Evolutionary conservation across 257 asterid genomes (phyloP).

Genomic region (Fraxinus cuspidata): DNA sequence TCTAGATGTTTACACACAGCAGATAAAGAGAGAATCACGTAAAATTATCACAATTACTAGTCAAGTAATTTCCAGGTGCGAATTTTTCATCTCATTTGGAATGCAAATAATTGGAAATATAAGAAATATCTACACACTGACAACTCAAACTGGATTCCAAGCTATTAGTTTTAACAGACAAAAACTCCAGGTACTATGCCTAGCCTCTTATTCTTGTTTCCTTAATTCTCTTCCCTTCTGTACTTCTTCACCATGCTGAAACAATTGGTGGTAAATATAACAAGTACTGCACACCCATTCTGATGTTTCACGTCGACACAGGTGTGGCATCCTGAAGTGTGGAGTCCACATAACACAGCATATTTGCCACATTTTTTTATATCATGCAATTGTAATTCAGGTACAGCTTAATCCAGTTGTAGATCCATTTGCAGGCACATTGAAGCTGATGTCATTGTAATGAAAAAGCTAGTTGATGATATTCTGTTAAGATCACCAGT

Average conservation of each 20-base stretch:
- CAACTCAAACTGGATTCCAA: not conserved
- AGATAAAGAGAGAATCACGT: conserved; percentile 1
- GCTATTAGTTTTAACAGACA: not conserved
- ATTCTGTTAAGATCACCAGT: not conserved
- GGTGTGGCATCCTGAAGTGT: not conserved
- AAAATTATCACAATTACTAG: conserved; percentile 6
- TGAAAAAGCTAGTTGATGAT: not conserved
- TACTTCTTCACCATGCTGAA: not conserved
- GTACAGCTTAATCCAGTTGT: not conserved
- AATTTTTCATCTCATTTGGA: not conserved
- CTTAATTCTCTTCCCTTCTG: not conserved
- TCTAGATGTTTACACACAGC: not conserved
- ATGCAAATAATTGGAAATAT: conserved; percentile 19
- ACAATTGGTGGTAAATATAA: not conserved
- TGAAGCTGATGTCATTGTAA: not conserved
- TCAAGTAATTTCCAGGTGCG: not conserved
- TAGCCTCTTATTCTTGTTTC: conserved; percentile 1
- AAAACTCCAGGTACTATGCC: not conserved
- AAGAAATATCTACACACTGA: conserved; percentile 6
- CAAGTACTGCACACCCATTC: not conserved
- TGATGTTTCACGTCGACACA: not conserved
- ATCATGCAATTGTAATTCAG: conserved; percentile 4
- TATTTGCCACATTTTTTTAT: not conserved
- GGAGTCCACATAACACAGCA: not conserved
- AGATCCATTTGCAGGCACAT: not conserved